Base-by-base conservation (phyloP, 495 filamentous ascomycete genomes). In the Coniosporium apollinis region DNA sequence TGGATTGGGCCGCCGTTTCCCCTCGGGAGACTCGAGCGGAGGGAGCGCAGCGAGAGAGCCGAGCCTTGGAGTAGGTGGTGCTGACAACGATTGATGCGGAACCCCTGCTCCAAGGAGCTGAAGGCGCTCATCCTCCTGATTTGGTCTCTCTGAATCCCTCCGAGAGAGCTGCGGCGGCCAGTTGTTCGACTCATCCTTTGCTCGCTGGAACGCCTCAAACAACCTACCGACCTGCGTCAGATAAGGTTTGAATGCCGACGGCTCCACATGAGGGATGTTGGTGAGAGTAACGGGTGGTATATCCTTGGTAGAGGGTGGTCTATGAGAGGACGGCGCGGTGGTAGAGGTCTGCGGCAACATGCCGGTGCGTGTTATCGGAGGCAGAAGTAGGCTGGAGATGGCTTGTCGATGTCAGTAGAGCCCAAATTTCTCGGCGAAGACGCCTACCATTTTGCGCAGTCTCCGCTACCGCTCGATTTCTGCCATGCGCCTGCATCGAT, bases 281-380 rank as follows among this genome's bases (percentile, higher is more conserved):
- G 87, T 86, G 36, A 99, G 62, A 0, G 82, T 79, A 5, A 99
- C 89, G 0, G 89, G 87, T 0, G 89, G 85, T 31, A 99, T 99
- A 53, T 99, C 89, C 58, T 71, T 73, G 5, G 86, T 63, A n/a
- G 82, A 85, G 0, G 89, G 89, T 4, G 81, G 74, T 38, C 76
- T 85, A 46, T 83, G 82, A 24, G 74, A 61, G 40, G 71, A 74
- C 4, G 67, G 68, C 17, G 71, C 57, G 0, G 81, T 62, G 4
- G 72, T 68, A 2, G 75, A 57, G 2, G 74, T 73, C 50, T 89
- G 78, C 2, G 84, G 75, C 10, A 78, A 63, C 30, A 94, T 65
- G 29, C 82, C 87, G 13, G 85, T 89, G 35, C 91, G 81, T 18
- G 87, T 69, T 40, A 89, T 89, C 0, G 91, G 86, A 13, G 83